These are phyloP conservation scores for Zygnema circumcarinatum DNA, from an alignment of 139 green algal species.

Conservation along the genomic window DNA sequence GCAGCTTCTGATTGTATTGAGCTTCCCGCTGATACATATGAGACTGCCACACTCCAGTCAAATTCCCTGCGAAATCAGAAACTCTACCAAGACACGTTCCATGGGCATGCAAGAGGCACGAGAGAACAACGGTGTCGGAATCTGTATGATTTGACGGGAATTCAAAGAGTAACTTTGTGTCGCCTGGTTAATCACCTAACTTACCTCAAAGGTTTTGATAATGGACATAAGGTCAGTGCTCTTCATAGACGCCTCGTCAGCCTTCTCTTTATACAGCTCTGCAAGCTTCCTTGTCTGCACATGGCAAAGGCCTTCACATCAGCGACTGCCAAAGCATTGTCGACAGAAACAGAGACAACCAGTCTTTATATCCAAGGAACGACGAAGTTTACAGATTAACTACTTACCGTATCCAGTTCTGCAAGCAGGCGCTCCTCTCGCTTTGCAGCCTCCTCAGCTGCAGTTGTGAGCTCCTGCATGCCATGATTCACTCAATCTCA, in stretches of 20 bases:
- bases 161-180: too few species aligned
- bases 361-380: too few species aligned
- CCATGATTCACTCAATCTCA: too few species aligned
- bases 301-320: too few species aligned
- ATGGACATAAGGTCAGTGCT: not conserved
- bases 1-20: not conserved
- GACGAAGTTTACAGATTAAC: too few species aligned
- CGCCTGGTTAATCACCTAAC: not conserved
- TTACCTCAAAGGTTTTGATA: not conserved
- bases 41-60: not conserved
- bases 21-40: not conserved
- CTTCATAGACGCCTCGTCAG: not conserved
- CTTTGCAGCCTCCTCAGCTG: not conserved
- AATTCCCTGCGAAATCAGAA: too few species aligned
- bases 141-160: too few species aligned
- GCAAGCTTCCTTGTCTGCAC: not conserved
- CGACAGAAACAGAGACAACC: too few species aligned
- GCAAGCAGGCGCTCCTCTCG: not conserved
- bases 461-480: not conserved
- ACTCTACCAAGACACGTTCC: too few species aligned
- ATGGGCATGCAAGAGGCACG: too few species aligned
- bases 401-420: not conserved
- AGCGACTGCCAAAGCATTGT: too few species aligned
- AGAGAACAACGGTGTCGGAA: too few species aligned
- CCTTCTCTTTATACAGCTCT: not conserved